Evolutionary conservation across 805 yeast species (phyloP).

Genomic region (Suhomyces sp.): DNA sequence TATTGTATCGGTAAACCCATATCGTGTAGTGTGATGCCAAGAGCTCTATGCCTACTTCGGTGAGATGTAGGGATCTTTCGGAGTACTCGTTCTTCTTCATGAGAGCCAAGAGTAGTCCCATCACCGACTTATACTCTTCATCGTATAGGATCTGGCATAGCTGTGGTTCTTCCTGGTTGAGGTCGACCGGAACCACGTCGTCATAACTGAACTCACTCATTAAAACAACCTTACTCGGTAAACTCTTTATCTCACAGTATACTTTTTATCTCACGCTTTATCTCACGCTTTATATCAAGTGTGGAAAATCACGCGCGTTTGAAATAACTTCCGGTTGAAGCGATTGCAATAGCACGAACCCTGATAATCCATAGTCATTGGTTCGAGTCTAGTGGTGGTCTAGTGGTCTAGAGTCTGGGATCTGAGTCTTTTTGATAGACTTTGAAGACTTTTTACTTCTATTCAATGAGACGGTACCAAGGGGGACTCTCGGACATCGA

Average conservation of each 20-base stretch:
- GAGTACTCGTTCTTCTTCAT: conserved; percentile 59
- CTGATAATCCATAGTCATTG: background rate
- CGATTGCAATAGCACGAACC: background rate
- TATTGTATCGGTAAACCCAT: conserved; percentile 71
- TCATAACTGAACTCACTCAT: conserved; percentile 13
- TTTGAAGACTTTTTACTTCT: no score
- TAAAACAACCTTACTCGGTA: background rate
- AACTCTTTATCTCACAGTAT: no score
- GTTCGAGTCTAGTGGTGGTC: background rate
- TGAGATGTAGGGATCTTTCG: conserved; percentile 66
- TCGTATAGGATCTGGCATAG: conserved; percentile 69
- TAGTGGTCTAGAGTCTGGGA: no score
- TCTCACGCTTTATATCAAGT: no score
- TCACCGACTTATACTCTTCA: conserved; percentile 60
- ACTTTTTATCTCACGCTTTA: no score
- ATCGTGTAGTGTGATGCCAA: conserved; percentile 91
- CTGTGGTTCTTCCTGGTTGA: conserved; percentile 43
- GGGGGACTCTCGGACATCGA: conserved; percentile 15
- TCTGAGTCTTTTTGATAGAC: no score
- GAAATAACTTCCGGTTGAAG: background rate
- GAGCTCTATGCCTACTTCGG: conserved; percentile 57
- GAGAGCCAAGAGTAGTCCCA: conserved; percentile 61
- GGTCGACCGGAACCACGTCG: conserved; percentile 43
- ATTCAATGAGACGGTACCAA: background rate
- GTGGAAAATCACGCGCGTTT: background rate